Evolutionary conservation across 352 stramenopile genomes (phyloP).

Genomic region (Phytophthora pseudosyringae): DNA sequence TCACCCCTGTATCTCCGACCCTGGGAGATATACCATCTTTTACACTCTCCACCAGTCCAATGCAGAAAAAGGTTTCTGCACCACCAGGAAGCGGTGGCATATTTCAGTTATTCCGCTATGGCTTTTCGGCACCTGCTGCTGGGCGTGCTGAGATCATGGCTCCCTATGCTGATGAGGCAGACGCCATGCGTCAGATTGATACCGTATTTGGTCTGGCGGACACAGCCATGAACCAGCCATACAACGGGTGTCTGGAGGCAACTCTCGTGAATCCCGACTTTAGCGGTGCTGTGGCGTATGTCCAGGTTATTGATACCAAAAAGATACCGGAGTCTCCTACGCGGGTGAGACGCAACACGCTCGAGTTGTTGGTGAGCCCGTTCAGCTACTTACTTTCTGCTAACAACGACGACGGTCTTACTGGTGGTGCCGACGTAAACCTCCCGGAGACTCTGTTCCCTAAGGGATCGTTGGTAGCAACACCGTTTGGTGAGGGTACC

Average conservation of each 20-base stretch:
- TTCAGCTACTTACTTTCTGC: slow-evolving; percentile 64
- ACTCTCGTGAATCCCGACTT: slow-evolving; percentile 58
- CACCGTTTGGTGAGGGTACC: slow-evolving; percentile 70
- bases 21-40: slow-evolving; percentile 48
- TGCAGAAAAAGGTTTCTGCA: slow-evolving; percentile 14
- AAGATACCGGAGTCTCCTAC: slow-evolving; percentile 39
- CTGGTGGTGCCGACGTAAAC: slow-evolving; percentile 14
- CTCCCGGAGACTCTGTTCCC: slow-evolving; percentile 45
- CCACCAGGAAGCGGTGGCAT: slow-evolving; percentile 58
- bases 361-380: slow-evolving; percentile 75
- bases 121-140: slow-evolving; percentile 23
- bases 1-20: slow-evolving; percentile 37
- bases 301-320: slow-evolving; percentile 49
- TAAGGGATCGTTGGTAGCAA: slow-evolving; percentile 57
- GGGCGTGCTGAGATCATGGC: slow-evolving; percentile 2
- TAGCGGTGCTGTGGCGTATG: slow-evolving; percentile 49
- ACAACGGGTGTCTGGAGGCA: slow-evolving; percentile 54
- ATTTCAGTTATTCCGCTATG: slow-evolving; percentile 73
- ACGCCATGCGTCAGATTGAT: slow-evolving; percentile 46
- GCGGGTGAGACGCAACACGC: slow-evolving; percentile 59
- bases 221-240: slow-evolving; percentile 58
- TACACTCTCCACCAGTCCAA: slow-evolving; percentile 33
- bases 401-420: slow-evolving; percentile 7
- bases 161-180: slow-evolving; percentile 54
- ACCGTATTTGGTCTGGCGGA: slow-evolving; percentile 65